phyloP scores from a whole-genome alignment of 2,329 filamentous ascomycete species.

The Pseudopithomyces chartarum region DNA sequence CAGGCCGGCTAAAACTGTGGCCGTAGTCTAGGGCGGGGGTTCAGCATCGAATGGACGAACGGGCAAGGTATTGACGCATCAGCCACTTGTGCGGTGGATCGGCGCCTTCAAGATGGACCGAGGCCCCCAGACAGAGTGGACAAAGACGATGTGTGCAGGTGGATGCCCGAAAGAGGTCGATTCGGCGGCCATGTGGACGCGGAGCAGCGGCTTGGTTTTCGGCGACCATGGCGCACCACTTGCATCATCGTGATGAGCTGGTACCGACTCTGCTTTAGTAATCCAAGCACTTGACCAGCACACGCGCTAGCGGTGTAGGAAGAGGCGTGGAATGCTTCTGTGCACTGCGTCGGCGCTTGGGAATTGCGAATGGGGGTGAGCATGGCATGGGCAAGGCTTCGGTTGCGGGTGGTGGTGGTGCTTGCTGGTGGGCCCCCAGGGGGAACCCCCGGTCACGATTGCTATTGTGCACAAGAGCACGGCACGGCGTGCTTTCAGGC shows the following conservation, averaged over 20 bases:
- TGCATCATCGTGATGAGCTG: conserved; percentile 1
- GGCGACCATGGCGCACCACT: not conserved
- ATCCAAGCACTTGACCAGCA: not conserved
- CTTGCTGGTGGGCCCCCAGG: not conserved
- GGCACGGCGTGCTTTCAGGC: too few species aligned
- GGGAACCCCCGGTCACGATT: not conserved
- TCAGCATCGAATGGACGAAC: conserved; percentile 29
- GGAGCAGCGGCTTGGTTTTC: conserved; percentile 4
- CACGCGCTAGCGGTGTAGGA: not conserved
- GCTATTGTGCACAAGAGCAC: not conserved
- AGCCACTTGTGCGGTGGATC: conserved; percentile 33
- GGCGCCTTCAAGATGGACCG: conserved; percentile 29
- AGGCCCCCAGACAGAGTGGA: conserved; percentile 27
- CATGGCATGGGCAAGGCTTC: not conserved
- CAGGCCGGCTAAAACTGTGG: conserved; percentile 42
- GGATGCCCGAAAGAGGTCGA: not conserved
- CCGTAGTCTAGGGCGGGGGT: conserved; percentile 24
- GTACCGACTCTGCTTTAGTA: not conserved
- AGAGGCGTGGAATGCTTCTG: not conserved
- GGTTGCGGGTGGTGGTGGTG: not conserved
- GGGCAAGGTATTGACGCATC: conserved; percentile 18
- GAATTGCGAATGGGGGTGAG: not conserved
- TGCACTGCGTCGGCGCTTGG: too few species aligned
- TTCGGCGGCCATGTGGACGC: not conserved
- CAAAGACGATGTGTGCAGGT: conserved; percentile 17